These are phyloP conservation scores for Pseudogymnoascus sp. DNA, from an alignment of 2,329 filamentous ascomycete genomes.

Conservation along the genomic window DNA sequence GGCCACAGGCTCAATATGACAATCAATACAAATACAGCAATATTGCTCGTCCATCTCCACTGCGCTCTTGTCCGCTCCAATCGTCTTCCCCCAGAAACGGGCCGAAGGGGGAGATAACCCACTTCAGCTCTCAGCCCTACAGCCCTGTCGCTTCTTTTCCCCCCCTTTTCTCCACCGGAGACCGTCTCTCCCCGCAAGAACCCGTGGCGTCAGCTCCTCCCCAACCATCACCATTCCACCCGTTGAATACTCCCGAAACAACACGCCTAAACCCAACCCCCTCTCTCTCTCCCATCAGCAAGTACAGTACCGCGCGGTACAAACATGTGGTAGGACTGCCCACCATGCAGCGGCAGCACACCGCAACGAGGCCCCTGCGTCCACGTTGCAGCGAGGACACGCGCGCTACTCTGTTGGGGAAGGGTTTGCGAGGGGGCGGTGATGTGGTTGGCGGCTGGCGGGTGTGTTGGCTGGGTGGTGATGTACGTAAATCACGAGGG, in stretches of 20 bases:
- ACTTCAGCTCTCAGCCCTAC: neutral
- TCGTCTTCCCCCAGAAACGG: neutral
- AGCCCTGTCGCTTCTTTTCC: neutral
- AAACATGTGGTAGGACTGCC: neutral
- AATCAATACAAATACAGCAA: neutral
- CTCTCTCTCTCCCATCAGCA: neutral
- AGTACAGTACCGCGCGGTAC: neutral
- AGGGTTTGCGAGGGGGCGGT: neutral
- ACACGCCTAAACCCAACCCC: neutral
- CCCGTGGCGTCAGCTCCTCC: neutral
- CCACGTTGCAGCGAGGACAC: neutral
- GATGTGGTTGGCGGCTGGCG: neutral
- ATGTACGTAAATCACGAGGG: neutral
- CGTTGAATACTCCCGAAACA: neutral
- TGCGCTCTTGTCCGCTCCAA: neutral
- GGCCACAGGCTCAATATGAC: neutral
- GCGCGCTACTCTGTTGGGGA: neutral
- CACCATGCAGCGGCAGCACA: neutral
- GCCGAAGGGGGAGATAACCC: neutral
- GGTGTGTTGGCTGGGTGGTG: neutral
- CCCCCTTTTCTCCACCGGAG: neutral
- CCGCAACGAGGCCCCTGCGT: neutral
- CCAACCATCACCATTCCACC: neutral
- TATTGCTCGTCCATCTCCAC: neutral
- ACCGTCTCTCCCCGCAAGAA: neutral